Base-by-base conservation (phyloP, 2,329 filamentous ascomycete genomes). In the Fusarium sp. region DNA sequence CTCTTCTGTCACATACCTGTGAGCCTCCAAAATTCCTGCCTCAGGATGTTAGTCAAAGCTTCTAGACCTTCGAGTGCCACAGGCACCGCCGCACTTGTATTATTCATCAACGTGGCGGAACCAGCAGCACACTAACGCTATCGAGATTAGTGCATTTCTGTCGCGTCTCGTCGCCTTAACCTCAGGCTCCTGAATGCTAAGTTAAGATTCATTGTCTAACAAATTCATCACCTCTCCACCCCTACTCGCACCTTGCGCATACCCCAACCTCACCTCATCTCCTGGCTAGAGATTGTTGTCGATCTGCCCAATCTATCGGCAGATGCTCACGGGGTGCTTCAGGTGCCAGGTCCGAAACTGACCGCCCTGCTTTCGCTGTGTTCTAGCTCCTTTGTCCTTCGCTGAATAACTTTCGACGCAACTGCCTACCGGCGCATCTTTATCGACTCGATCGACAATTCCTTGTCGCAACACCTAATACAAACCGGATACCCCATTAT, bases 311-410 rank as follows among this genome's bases (percentile, higher is more conserved):
- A 70, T 70, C 61, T 51, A 72, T 70, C 67, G 57, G 64, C 73
- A 74, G 75, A 78, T 77, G 77, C 76, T 70, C 72, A 72, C 73
- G 73, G 71, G 75, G 76, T 77, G 74, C 77, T 68, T 64, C 72
- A 72, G 77, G 77, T 62, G 76, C 73, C 70, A 73, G 77, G 76
- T 75, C 74, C 69, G 63, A 61, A 70, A 74, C 74, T 74, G 76
- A 78, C 74, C 74, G 71, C 72, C 76, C 63, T 71, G 74, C 72
- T 65, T 56, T 75, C 59, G 63, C 65, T 67, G 57, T 75, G 57
- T 75, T 57, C 58, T 68, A 66, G 63, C 69, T 65, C 50, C 45
- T 58, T 65, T 51, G 61, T 63, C 68, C 58, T 64, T 65, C 55
- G 53, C 58, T 64, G 67, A 71, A 68, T 55, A 56, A 58, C 59